Base-by-base conservation (phyloP, 2,329 filamentous ascomycete species). In the Pseudogymnoascus sp. region DNA sequence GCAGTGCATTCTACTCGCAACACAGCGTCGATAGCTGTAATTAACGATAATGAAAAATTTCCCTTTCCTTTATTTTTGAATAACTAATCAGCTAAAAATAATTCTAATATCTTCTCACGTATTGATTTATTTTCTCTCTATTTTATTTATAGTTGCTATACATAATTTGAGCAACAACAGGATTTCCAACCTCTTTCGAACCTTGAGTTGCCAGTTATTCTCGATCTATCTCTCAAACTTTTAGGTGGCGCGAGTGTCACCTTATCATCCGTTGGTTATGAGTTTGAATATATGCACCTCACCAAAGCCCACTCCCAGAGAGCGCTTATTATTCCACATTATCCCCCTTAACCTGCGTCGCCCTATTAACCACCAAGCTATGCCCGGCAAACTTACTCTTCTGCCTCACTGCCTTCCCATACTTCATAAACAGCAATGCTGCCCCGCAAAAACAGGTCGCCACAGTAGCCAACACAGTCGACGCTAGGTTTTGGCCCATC, bases 371-470 rank as follows among this genome's bases (percentile, higher is more conserved):
- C 47, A 31, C 26, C 60, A 64, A 26, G 42, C 67, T 69, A 59
- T 77, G 72, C 26, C 66, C 71, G 6, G 75, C 75, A 67, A 77
- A 77, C 29, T 68, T 68, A 66, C 75, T 78, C n/a, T 70, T 66
- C 36, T 68, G 64, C 3, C 77, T 69, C 12, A 79, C 72, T 4
- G 67, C 61, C 64, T 73, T 73, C 0, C 77, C 77, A 68, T 74
- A 77, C 14, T 70, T 71, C 11, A 71, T 66, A 60, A 79, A 76
- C n/a, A 77, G 60, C 3, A 73, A 68, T 1, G 77, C 75, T 1
- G 73, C 72, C 7, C 71, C 66, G 64, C 77, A 77, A 60, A 78
- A 79, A 0, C 71, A 63, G 1, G 77, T 79, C 4, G 78, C 78
- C 1, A 78, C 64, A 0, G 66, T 67, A 0, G 78, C 78, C 18